Conservation (phyloP, 2,329 filamentous ascomycete genomes). For the Hymenoscyphus infarciens region DNA sequence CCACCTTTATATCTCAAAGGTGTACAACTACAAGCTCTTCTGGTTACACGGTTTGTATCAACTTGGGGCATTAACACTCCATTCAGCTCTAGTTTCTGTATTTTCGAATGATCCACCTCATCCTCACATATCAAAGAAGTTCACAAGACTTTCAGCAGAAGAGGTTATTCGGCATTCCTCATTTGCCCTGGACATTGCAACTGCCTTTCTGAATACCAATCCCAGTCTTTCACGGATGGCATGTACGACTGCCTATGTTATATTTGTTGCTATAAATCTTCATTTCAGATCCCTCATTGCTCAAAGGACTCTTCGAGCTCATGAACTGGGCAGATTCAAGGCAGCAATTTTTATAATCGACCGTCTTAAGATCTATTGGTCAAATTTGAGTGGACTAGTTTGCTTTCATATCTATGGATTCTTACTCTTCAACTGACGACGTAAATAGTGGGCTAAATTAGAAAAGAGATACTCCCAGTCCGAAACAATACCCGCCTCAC, state of each 20-base stretch:
- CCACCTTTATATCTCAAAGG: conserved; percentile 12
- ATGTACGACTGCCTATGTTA: conserved; percentile 17
- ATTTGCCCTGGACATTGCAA: conserved; percentile 19
- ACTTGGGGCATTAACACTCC: conserved; percentile 16
- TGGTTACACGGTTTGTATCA: conserved; percentile 17
- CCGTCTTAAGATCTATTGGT: conserved; percentile 19
- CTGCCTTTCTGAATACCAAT: conserved; percentile 14
- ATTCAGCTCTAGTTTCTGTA: conserved; percentile 20
- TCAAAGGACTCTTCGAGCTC: conserved; percentile 15
- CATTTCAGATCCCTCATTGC: conserved; percentile 21
- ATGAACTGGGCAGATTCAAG: conserved; percentile 15
- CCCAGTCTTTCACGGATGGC: conserved; percentile 16
- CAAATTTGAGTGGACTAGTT: conserved; percentile 11
- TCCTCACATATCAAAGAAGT: conserved; percentile 13
- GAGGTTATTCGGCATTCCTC: conserved; percentile 17
- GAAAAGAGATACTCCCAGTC: background rate
- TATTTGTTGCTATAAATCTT: conserved; percentile 18
- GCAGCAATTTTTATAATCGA: conserved; percentile 20
- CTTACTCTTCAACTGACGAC: background rate
- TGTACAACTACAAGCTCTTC: conserved; percentile 14
- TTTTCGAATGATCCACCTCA: conserved; percentile 16
- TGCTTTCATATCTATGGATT: background rate
- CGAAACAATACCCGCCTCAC: background rate
- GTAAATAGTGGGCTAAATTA: conserved; percentile 10
- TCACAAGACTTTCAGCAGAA: conserved; percentile 17